Base-by-base conservation (phyloP, 768 basidiomycete genomes). In the Mycena galericulata region DNA sequence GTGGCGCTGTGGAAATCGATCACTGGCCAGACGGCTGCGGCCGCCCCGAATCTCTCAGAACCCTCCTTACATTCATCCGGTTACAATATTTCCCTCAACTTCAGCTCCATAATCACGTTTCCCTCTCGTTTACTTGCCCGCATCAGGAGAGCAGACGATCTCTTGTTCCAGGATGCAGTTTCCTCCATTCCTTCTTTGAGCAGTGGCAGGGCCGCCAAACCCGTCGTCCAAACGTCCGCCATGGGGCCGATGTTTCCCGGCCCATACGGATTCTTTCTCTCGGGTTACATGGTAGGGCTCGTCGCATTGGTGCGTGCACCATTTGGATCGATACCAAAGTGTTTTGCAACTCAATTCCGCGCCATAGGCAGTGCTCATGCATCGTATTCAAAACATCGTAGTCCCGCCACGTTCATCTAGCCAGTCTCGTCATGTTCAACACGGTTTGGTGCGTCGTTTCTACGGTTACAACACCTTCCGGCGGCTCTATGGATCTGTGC, bases 371-470 rank as follows among this genome's bases (percentile, higher is more conserved):
- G 78, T 94, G 53, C 74, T 94, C 30, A 78, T 93, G 65, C 91
- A 94, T 72, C 86, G 93, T 30, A 91, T 94, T 65, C 93, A 93
- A 72, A 89, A 94, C 75, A 87, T 92, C 46, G 89, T 93, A 49
- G 88, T 92, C 0, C 93, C 93, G 15, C 86, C 90, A 38, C 86
- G 87, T 3, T 78, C 78, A 17, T 73, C 78, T 22, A 46, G 67
- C 47, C 54, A 63, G 32, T 43, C 66, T 1, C 61, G 65, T 26
- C 62, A 60, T 18, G 46, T 69, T 29, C 74, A 73, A 17, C 75
- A 74, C 27, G 71, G 72, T n/a, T 26, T 36, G n/a, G 63, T 59
- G 65, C 76, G 75, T 41, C 78, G 78, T 41, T 73, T 68, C 46
- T 74, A 49, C 68, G 69, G 68, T 30, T 72, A 66, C 50, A 69